Conservation (phyloP, 805 yeast genomes). For the Ogataea minuta region DNA sequence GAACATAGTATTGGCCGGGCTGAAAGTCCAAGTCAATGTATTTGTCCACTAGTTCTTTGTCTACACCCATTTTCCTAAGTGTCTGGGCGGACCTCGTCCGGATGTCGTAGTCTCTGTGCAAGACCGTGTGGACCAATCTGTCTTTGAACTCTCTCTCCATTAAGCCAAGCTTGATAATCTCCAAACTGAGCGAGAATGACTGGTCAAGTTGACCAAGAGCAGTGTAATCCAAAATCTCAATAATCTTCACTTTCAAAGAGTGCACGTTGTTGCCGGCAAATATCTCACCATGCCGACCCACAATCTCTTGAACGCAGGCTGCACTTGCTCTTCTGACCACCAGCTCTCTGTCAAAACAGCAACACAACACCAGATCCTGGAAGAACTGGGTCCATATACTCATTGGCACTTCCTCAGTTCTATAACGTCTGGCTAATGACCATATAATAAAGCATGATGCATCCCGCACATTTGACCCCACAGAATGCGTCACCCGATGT, state of each 20-base stretch:
- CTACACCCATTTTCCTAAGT: slow-evolving; percentile 20
- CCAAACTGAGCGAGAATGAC: slow-evolving; percentile 34
- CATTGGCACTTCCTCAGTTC: slow-evolving; percentile 19
- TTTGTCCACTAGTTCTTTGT: neutral
- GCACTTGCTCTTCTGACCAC: slow-evolving; percentile 76
- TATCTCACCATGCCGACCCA: slow-evolving; percentile 67
- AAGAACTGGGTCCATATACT: slow-evolving; percentile 24
- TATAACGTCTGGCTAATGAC: slow-evolving; percentile 56
- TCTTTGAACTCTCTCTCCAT: slow-evolving; percentile 30
- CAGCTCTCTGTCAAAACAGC: slow-evolving; percentile 72
- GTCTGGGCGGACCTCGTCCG: slow-evolving; percentile 43
- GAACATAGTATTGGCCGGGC: slow-evolving; percentile 15
- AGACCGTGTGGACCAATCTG: slow-evolving; percentile 34
- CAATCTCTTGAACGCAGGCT: slow-evolving; percentile 82
- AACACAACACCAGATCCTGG: slow-evolving; percentile 45
- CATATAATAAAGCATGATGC: slow-evolving; percentile 84
- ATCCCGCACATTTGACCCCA: slow-evolving; percentile 75
- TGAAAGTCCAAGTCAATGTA: neutral
- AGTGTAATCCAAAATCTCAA: slow-evolving; percentile 58
- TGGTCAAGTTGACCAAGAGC: slow-evolving; percentile 42
- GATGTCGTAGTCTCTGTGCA: slow-evolving; percentile 40
- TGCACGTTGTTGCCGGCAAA: slow-evolving; percentile 26
- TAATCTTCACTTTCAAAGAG: slow-evolving; percentile 43
- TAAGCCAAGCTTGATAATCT: slow-evolving; percentile 14
- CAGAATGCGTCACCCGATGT: slow-evolving; percentile 44